Conservation (phyloP, 306 rosid genomes). For the Cajanus cajan region DNA sequence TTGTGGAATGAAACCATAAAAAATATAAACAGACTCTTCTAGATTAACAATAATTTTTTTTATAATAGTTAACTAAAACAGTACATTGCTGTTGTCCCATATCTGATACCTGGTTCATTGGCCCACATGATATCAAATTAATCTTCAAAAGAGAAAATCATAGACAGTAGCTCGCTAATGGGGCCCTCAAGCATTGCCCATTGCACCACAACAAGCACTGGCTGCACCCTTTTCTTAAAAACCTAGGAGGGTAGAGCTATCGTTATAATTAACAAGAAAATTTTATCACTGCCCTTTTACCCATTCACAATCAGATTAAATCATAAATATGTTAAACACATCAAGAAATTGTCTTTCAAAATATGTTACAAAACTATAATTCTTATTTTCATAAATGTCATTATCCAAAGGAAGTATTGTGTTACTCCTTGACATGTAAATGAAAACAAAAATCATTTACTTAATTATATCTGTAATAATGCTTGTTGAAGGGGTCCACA, state of each 20-base stretch:
- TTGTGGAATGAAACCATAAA: background rate
- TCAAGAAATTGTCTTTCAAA: background rate
- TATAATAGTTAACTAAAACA: background rate
- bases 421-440: slow-evolving; percentile 8
- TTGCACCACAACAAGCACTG: background rate
- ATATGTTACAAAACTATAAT: background rate
- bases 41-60: background rate
- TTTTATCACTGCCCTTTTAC: background rate
- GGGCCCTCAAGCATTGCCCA: background rate
- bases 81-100: background rate
- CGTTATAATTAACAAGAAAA: background rate
- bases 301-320: slow-evolving; percentile 9
- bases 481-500: background rate
- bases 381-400: background rate
- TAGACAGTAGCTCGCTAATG: background rate
- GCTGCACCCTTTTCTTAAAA: background rate
- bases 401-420: background rate
- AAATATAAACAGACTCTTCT: background rate
- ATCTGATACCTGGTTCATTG: background rate
- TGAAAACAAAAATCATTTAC: background rate
- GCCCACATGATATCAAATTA: background rate
- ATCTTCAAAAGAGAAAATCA: background rate
- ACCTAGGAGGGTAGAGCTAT: background rate
- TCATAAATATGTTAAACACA: background rate
- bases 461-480: background rate